Percentiles rank a stretch among this genome's conserved stretches.
phyloP scores from a whole-genome alignment of 768 basidiomycete genomes.

The Amanita rubescens region DNA sequence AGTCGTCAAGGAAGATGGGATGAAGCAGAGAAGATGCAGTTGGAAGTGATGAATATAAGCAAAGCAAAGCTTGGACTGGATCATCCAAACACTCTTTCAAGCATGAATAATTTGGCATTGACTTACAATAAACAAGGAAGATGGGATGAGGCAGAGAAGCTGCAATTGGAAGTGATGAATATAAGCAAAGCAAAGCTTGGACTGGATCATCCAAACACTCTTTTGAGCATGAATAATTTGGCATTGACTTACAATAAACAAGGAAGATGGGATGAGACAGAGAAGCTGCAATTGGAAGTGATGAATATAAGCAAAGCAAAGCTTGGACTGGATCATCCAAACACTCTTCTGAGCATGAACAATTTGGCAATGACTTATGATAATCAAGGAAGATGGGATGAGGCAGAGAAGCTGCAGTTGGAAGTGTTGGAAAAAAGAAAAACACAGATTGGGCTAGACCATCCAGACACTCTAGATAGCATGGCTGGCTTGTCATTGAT shows the following conservation, averaged over 20 bases:
- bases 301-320: neutral
- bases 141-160: neutral
- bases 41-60: neutral
- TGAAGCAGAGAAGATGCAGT: neutral
- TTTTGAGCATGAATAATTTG: conserved; percentile 9
- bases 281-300: neutral
- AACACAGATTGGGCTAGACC: neutral
- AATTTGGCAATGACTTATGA: neutral
- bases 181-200: conserved; percentile 3
- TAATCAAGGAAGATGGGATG: neutral
- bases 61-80: neutral
- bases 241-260: conserved; percentile 5
- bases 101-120: neutral
- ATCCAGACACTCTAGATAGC: neutral
- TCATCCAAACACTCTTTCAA: conserved; percentile 9
- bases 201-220: conserved; percentile 8
- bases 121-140: neutral
- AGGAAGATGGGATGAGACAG: conserved; percentile 1
- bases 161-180: neutral
- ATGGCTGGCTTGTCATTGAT: neutral
- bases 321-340: neutral
- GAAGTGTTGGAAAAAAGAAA: neutral
- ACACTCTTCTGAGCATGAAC: neutral
- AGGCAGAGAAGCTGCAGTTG: neutral
- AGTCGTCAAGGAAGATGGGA: neutral